phyloP scores from a whole-genome alignment of 495 filamentous ascomycete species.

The Margaritispora aquatica region DNA sequence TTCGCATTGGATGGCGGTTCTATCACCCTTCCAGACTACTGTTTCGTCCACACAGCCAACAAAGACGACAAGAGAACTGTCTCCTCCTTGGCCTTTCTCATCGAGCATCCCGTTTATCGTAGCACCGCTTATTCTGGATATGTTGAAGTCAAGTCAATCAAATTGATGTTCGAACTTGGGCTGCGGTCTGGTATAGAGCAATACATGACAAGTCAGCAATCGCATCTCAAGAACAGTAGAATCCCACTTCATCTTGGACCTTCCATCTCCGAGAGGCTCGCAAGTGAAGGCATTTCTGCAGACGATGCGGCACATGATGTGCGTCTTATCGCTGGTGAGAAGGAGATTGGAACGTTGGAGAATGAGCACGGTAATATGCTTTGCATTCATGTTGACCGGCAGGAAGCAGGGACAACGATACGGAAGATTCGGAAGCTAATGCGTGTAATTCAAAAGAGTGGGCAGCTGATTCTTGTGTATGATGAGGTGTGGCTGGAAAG shows the following conservation, averaged over 20 bases:
- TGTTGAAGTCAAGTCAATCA: background rate
- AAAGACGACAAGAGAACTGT: constrained; percentile 26
- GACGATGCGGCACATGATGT: constrained; percentile 40
- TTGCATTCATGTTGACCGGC: constrained; percentile 3
- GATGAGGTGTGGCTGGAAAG: background rate
- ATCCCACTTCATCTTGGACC: constrained; percentile 32
- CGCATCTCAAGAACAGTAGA: constrained; percentile 31
- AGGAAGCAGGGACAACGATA: background rate
- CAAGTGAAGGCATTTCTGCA: constrained; percentile 20
- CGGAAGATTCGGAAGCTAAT: background rate
- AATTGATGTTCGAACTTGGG: constrained; percentile 45
- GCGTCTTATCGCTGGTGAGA: constrained; percentile 30
- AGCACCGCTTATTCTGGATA: background rate
- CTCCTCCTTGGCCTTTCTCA: constrained; percentile 34
- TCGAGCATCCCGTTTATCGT: constrained; percentile 20
- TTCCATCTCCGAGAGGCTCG: constrained; percentile 32
- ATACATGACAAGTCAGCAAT: constrained; percentile 33
- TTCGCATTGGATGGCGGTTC: constrained; percentile 2
- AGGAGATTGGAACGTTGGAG: constrained; percentile 2
- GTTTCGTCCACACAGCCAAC: constrained; percentile 32
- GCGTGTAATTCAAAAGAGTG: background rate
- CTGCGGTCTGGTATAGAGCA: constrained; percentile 32
- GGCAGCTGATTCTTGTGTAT: constrained; percentile 3
- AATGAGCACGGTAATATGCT: background rate
- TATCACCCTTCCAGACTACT: constrained; percentile 29